These are phyloP conservation scores for Cytospora paraplurivora DNA, from an alignment of 2,329 filamentous ascomycete species.

Conservation along the genomic window DNA sequence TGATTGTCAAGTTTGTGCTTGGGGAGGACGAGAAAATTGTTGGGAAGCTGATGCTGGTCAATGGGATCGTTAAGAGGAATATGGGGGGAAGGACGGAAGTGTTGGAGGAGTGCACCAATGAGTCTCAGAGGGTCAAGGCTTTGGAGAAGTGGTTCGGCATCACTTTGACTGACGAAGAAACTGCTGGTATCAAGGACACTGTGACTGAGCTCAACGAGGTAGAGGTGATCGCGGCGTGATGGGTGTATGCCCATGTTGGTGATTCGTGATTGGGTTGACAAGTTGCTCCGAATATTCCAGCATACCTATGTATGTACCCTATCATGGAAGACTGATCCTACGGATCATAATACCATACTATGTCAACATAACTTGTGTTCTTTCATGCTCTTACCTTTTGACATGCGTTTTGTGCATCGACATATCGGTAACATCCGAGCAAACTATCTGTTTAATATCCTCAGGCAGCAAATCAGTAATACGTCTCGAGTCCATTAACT, in stretches of 20 bases:
- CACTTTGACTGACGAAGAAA: constrained; percentile 52
- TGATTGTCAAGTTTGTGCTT: constrained; percentile 58
- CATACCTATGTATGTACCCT: too few species aligned
- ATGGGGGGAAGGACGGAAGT: constrained; percentile 51
- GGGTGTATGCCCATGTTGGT: background rate
- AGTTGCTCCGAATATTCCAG: too few species aligned
- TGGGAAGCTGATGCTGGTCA: constrained; percentile 56
- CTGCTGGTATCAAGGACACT: constrained; percentile 51
- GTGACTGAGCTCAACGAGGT: constrained; percentile 45
- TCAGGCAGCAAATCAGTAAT: too few species aligned
- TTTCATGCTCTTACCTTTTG: too few species aligned
- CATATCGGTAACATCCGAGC: too few species aligned
- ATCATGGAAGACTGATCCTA: too few species aligned
- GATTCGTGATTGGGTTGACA: too few species aligned
- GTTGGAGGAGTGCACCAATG: constrained; percentile 49
- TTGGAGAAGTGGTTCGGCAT: constrained; percentile 57
- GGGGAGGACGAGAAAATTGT: constrained; percentile 45
- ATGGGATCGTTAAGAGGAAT: constrained; percentile 56
- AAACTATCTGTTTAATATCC: too few species aligned
- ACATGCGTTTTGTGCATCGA: too few species aligned
- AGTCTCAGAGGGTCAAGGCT: constrained; percentile 55
- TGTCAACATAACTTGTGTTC: too few species aligned
- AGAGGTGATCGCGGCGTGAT: constrained; percentile 18
- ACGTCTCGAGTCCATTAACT: too few species aligned
- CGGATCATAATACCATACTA: too few species aligned